A percentile compares a stretch with the other conserved stretches of the same genome.
phyloP scores from a whole-genome alignment of 73 alveolate species.

The Paramecium pentaurelia region DNA sequence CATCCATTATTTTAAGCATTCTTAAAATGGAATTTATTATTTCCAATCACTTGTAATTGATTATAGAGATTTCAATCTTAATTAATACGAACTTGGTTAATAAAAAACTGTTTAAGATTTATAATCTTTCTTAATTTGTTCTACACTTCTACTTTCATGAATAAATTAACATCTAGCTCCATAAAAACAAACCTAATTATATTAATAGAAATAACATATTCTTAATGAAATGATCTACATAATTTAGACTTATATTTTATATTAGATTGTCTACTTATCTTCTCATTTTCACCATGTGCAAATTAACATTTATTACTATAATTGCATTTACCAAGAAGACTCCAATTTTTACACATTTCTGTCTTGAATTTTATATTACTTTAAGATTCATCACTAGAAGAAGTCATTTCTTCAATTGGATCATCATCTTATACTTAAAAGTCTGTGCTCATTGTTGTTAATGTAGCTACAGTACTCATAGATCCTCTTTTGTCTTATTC shows the following conservation, averaged over 20 bases:
- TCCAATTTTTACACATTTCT: slow-evolving; percentile 96
- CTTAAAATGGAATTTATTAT: neutral
- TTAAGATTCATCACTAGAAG: slow-evolving; percentile 31
- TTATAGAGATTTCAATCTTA: slow-evolving; percentile 8
- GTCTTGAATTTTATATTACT: slow-evolving; percentile 81
- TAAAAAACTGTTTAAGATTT: neutral
- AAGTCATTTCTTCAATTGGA: slow-evolving; percentile 31
- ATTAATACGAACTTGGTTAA: neutral
- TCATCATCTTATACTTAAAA: slow-evolving; percentile 3
- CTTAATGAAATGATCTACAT: slow-evolving; percentile 82
- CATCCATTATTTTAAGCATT: neutral
- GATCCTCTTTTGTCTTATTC: slow-evolving; percentile 9
- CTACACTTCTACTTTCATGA: slow-evolving; percentile 85
- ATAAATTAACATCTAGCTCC: slow-evolving; percentile 91
- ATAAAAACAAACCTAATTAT: slow-evolving; percentile 80
- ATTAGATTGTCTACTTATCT: slow-evolving; percentile 64
- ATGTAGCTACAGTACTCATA: slow-evolving; percentile 6
- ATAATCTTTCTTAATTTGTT: slow-evolving; percentile 60
- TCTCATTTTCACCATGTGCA: slow-evolving; percentile 93
- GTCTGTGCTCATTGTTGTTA: neutral
- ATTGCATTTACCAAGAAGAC: slow-evolving; percentile 84
- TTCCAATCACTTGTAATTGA: slow-evolving; percentile 10
- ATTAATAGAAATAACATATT: neutral
- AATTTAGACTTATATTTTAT: slow-evolving; percentile 80
- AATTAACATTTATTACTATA: slow-evolving; percentile 90